Percentiles rank a stretch among this genome's conserved stretches.
phyloP scores from a whole-genome alignment of 257 asterid species.

The Eustoma russellianum region DNA sequence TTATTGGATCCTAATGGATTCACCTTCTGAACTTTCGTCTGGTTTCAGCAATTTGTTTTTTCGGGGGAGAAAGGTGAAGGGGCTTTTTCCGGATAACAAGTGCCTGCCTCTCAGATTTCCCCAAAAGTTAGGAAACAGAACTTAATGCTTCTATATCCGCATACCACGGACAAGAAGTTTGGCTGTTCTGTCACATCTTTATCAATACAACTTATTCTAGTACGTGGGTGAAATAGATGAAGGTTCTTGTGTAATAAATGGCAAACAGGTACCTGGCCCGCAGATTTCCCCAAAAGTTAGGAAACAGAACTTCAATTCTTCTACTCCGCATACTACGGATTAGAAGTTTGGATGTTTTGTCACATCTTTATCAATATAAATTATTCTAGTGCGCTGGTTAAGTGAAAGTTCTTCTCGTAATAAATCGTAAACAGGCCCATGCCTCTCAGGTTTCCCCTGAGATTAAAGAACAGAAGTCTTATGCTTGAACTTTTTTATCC shows the following conservation, averaged over 20 bases:
- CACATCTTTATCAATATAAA: not conserved
- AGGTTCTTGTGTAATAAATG: not conserved
- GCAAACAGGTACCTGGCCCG: not conserved
- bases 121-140: not conserved
- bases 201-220: not conserved
- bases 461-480: slow-evolving; percentile 35
- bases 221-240: not conserved
- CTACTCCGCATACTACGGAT: slow-evolving; percentile 20
- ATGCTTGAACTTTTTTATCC: slow-evolving; percentile 37
- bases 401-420: not conserved
- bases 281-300: not conserved
- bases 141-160: slow-evolving; percentile 18
- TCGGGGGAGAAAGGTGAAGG: not conserved
- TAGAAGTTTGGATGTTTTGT: slow-evolving; percentile 44
- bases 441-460: slow-evolving; percentile 18
- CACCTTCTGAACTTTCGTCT: too few species aligned
- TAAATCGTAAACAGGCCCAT: not conserved
- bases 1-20: too few species aligned
- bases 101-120: not conserved
- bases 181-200: slow-evolving; percentile 29
- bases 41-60: too few species aligned
- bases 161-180: slow-evolving; percentile 29
- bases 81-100: too few species aligned
- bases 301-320: slow-evolving; percentile 8
- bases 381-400: not conserved